Conservation (phyloP, 1,139 yeast species). For the Candida sp. region DNA sequence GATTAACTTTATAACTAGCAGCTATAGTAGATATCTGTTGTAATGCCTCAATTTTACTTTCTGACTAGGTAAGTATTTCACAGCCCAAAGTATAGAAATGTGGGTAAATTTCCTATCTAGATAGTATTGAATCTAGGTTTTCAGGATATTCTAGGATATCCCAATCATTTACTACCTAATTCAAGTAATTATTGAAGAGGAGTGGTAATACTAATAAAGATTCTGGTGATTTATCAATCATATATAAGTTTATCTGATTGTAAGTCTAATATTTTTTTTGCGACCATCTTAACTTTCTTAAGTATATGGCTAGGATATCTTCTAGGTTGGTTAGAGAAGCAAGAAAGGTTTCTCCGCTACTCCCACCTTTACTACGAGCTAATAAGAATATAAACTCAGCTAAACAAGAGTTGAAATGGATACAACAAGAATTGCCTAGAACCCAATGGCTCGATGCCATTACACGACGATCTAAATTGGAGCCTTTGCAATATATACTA, state of each 20-base stretch:
- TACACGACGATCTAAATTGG: constrained; percentile 37
- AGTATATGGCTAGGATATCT: constrained; percentile 30
- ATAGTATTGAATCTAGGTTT: too few species aligned
- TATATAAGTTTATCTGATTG: neutral
- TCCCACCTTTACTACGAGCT: constrained; percentile 33
- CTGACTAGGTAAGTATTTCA: too few species aligned
- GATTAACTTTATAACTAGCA: too few species aligned
- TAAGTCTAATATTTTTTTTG: neutral
- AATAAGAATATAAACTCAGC: constrained; percentile 28
- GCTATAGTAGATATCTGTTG: too few species aligned
- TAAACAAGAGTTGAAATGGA: constrained; percentile 36
- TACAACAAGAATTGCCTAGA: constrained; percentile 34
- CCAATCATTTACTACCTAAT: too few species aligned
- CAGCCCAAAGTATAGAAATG: too few species aligned
- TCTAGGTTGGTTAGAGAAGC: constrained; percentile 28
- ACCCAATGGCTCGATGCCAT: constrained; percentile 34
- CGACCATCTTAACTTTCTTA: neutral
- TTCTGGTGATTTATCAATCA: neutral
- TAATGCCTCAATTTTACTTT: too few species aligned
- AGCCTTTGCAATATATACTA: constrained; percentile 80
- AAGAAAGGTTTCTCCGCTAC: constrained; percentile 17
- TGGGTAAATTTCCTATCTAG: too few species aligned
- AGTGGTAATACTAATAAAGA: too few species aligned
- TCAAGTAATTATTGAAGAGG: too few species aligned
- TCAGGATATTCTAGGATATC: too few species aligned